Conservation (phyloP, 1,139 yeast species). For the Blastobotrys petasosporus region DNA sequence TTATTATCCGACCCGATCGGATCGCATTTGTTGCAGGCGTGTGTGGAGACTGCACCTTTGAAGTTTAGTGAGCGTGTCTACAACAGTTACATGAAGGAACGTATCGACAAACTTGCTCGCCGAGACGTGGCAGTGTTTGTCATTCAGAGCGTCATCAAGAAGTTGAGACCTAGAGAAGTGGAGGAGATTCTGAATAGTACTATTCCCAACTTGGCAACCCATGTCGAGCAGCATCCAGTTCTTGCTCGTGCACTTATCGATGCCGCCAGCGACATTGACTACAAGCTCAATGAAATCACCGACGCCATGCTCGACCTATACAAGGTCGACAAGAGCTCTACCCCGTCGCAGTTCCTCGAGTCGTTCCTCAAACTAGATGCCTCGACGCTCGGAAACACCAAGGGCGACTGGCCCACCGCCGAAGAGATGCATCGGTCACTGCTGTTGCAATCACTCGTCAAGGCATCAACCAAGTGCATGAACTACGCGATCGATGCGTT, state of each 20-base stretch:
- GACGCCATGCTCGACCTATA: slow-evolving; percentile 54
- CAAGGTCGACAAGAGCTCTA: slow-evolving; percentile 30
- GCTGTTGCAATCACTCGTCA: slow-evolving; percentile 56
- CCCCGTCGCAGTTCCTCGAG: slow-evolving; percentile 49
- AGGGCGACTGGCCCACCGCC: slow-evolving; percentile 88
- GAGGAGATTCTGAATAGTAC: slow-evolving; percentile 61
- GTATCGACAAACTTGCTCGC: slow-evolving; percentile 64
- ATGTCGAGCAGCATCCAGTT: slow-evolving; percentile 59
- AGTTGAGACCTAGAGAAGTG: slow-evolving; percentile 54
- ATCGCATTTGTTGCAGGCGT: slow-evolving; percentile 77
- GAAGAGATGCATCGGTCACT: slow-evolving; percentile 79
- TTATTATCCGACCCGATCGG: slow-evolving; percentile 84
- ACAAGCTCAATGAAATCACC: slow-evolving; percentile 60
- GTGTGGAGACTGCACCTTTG: slow-evolving; percentile 55
- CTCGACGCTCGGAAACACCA: slow-evolving; percentile 74
- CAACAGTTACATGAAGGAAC: slow-evolving; percentile 62
- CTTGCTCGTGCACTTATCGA: slow-evolving; percentile 64
- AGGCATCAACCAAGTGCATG: slow-evolving; percentile 56
- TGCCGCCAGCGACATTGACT: slow-evolving; percentile 54
- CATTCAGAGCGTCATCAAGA: slow-evolving; percentile 58
- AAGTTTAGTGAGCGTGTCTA: slow-evolving; percentile 68
- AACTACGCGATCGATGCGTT: slow-evolving; percentile 55
- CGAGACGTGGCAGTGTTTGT: slow-evolving; percentile 82
- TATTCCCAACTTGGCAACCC: slow-evolving; percentile 58
- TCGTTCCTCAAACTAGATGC: slow-evolving; percentile 56